These are phyloP conservation scores for Pecoramyces ruminantium DNA, from an alignment of 192 early-diverging fungal genomes.

Conservation along the genomic window DNA sequence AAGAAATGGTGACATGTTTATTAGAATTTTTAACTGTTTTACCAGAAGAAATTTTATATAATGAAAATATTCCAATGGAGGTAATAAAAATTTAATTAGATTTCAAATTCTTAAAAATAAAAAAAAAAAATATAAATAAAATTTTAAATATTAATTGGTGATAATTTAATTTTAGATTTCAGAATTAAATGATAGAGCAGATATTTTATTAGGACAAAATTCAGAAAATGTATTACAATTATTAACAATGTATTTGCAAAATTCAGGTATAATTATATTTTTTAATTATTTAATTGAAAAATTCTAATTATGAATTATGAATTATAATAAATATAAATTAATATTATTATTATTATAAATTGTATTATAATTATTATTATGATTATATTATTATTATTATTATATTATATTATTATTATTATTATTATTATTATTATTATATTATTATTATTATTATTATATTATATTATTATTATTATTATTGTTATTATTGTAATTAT, in stretches of 20 bases:
- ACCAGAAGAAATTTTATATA: conserved; percentile 66
- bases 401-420: not conserved
- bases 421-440: not conserved
- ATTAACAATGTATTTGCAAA: conserved; percentile 50
- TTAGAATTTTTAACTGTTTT: conserved; percentile 70
- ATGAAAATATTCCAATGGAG: conserved; percentile 28
- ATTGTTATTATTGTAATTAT: conserved; percentile 1
- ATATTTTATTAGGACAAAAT: conserved; percentile 42
- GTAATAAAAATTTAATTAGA: not conserved
- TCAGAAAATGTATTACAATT: conserved; percentile 51
- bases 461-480: not conserved
- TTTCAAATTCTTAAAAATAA: not conserved
- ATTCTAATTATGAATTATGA: conserved; percentile 9
- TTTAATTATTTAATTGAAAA: conserved; percentile 1
- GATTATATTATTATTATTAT: too few relatives aligned
- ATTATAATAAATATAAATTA: not conserved
- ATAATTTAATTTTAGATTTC: too few relatives aligned
- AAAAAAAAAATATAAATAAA: conserved; percentile 22
- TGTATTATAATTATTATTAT: conserved; percentile 1
- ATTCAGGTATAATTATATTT: conserved; percentile 5
- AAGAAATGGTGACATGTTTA: conserved; percentile 42
- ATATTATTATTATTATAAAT: not conserved
- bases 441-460: not conserved
- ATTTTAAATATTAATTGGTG: too few relatives aligned
- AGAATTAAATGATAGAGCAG: conserved; percentile 33